phyloP scores from a whole-genome alignment of 805 yeast species.

The Yarrowia sp. region DNA sequence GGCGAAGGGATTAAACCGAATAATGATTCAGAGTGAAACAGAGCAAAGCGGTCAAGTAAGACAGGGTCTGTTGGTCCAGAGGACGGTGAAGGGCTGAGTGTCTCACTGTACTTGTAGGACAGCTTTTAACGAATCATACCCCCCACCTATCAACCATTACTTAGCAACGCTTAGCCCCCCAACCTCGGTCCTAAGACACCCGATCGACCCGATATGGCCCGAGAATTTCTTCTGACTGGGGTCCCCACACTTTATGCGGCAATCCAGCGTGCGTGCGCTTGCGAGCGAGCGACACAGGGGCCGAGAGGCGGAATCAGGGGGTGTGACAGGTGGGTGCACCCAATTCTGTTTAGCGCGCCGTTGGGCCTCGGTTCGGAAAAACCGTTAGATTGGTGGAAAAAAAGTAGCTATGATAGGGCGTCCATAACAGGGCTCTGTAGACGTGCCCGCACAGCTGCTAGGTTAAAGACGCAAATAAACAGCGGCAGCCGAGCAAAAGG shows the following conservation, averaged over 20 bases:
- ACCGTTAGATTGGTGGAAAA: neutral
- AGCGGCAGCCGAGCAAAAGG: neutral
- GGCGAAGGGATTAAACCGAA: neutral
- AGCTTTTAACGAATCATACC: too few relatives aligned
- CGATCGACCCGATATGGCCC: constrained; percentile 6
- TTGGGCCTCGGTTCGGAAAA: constrained; percentile 25
- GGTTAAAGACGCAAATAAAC: neutral
- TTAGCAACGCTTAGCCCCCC: neutral
- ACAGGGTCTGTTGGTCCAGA: too few relatives aligned
- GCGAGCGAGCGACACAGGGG: neutral
- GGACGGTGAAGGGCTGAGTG: too few relatives aligned
- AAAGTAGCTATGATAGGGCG: too few relatives aligned
- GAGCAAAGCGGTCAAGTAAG: too few relatives aligned
- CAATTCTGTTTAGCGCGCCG: neutral
- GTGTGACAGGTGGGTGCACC: neutral
- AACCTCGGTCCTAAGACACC: constrained; percentile 1
- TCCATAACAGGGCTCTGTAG: too few relatives aligned
- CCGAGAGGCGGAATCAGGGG: neutral
- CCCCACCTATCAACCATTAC: too few relatives aligned
- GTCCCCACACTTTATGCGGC: constrained; percentile 24
- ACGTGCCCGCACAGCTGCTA: too few relatives aligned
- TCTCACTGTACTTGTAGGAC: too few relatives aligned
- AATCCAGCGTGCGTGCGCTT: neutral
- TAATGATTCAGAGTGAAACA: neutral
- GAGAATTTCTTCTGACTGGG: neutral